phyloP scores from a whole-genome alignment of 345 rosid species.

The Eutrema japonicum region DNA sequence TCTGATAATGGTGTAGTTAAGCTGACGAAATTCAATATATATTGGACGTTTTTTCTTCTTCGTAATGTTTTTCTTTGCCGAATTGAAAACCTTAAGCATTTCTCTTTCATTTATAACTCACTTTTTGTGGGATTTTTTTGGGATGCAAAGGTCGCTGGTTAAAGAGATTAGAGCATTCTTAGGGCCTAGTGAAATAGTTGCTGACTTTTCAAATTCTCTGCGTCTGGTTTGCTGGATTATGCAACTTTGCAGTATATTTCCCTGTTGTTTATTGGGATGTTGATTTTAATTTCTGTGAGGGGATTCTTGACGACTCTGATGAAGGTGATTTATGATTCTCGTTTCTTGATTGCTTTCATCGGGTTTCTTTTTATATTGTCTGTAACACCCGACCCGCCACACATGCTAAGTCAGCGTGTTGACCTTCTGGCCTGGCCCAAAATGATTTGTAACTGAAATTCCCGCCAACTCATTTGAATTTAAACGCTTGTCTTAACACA shows the following conservation, averaged over 20 bases:
- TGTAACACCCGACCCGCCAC: no score
- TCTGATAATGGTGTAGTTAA: background rate
- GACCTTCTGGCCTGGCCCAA: no score
- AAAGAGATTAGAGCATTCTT: constrained; percentile 9
- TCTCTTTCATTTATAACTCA: constrained; percentile 1
- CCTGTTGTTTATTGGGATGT: constrained; percentile 85
- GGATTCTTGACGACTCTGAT: constrained; percentile 89
- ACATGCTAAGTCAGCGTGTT: no score
- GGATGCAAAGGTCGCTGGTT: constrained; percentile 13
- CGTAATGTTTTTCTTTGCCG: background rate
- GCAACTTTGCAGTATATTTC: constrained; percentile 71
- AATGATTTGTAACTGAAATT: no score
- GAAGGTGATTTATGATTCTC: constrained; percentile 63
- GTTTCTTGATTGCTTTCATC: constrained; percentile 1
- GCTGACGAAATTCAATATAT: background rate
- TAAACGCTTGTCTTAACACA: no score
- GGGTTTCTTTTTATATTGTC: background rate
- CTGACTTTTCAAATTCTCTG: background rate
- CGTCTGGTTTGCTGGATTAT: background rate
- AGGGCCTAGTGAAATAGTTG: constrained; percentile 6
- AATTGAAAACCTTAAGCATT: constrained; percentile 21
- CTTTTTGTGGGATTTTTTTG: constrained; percentile 9
- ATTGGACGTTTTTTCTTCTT: constrained; percentile 1
- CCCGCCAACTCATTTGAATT: no score
- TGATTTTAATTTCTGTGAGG: constrained; percentile 89